These are phyloP conservation scores for Ilyonectria destructans DNA, from an alignment of 2,329 filamentous ascomycete species.

Conservation along the genomic window DNA sequence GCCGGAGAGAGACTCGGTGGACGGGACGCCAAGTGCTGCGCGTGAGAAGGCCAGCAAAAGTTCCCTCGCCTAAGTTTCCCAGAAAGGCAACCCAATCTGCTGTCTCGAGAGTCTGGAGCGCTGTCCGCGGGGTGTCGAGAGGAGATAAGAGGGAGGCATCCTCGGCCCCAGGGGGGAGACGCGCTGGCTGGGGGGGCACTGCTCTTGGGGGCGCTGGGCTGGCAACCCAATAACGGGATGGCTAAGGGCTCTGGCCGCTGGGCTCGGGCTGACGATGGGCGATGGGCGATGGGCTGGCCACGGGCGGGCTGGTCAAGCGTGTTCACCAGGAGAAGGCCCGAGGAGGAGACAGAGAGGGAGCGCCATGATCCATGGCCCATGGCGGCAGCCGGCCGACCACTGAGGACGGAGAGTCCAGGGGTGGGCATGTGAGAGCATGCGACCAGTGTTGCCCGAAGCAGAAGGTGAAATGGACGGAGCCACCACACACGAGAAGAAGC, in stretches of 20 bases:
- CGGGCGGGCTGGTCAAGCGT: constrained; percentile 11
- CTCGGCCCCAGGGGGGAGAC: constrained; percentile 36
- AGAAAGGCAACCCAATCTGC: constrained; percentile 56
- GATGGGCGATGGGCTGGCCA: constrained; percentile 9
- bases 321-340: constrained; percentile 45
- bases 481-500: constrained; percentile 50
- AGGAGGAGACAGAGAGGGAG: constrained; percentile 40
- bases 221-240: constrained; percentile 13
- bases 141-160: constrained; percentile 47
- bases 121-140: constrained; percentile 45
- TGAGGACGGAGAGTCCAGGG: constrained; percentile 47
- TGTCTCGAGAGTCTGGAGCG: constrained; percentile 48
- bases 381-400: constrained; percentile 43
- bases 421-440: constrained; percentile 53
- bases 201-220: constrained; percentile 1
- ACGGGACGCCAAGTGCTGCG: constrained; percentile 55
- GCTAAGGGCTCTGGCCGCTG: constrained; percentile 1
- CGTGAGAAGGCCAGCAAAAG: constrained; percentile 58
- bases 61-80: constrained; percentile 58
- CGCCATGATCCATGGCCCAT: constrained; percentile 42
- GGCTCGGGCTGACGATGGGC: constrained; percentile 10
- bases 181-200: constrained; percentile 8
- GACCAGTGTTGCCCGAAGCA: constrained; percentile 54
- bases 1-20: constrained; percentile 42
- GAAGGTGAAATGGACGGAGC: constrained; percentile 55